Evolutionary conservation across 2,329 filamentous ascomycete species (phyloP).

Genomic region (Trichoderma afroharzianum): DNA sequence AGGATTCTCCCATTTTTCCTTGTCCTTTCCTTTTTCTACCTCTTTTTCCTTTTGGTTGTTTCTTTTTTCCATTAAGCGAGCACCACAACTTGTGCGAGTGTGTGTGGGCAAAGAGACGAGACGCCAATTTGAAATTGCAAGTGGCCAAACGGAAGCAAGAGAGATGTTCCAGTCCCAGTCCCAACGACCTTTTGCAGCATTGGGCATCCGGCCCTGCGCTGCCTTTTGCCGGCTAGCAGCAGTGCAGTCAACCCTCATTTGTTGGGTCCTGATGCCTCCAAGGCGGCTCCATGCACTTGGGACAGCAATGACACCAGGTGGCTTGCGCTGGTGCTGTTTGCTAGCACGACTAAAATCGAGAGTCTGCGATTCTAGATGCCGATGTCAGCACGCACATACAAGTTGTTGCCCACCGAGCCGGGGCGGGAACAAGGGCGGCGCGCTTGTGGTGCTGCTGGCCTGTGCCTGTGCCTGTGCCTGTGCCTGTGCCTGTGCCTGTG

Average conservation of each 20-base stretch:
- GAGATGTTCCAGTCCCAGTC: neutral
- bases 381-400: neutral
- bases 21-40: neutral
- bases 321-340: neutral
- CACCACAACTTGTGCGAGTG: neutral
- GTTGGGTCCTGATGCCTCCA: neutral
- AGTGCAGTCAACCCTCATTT: neutral
- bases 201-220: neutral
- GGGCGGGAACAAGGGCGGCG: neutral
- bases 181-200: neutral
- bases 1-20: neutral
- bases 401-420: neutral
- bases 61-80: neutral
- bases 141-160: neutral
- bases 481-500: neutral
- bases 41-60: neutral
- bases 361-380: neutral
- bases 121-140: neutral
- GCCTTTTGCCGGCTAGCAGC: neutral
- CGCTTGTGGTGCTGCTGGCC: neutral
- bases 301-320: slow-evolving; percentile 3
- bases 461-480: neutral
- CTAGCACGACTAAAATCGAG: neutral
- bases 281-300: slow-evolving; percentile 6
- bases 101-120: neutral